These are phyloP conservation scores for Elsinoe perseae DNA, from an alignment of 2,329 filamentous ascomycete species.

Conservation along the genomic window DNA sequence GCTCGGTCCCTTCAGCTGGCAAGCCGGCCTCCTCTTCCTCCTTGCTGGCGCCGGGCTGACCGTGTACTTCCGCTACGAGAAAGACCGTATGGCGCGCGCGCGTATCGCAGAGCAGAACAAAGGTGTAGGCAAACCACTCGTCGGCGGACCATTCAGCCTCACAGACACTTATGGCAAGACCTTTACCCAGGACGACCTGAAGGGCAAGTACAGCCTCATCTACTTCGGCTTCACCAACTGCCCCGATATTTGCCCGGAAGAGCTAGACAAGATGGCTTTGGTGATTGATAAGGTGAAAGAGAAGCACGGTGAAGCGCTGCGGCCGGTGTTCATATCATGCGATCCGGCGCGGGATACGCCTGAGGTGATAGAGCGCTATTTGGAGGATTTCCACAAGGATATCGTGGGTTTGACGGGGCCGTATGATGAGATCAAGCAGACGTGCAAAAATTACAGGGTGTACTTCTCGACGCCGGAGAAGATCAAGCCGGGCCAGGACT, in stretches of 20 bases:
- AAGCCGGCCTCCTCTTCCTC: constrained; percentile 79
- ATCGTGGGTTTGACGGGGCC: constrained; percentile 86
- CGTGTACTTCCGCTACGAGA: constrained; percentile 89
- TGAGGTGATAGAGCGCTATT: constrained; percentile 72
- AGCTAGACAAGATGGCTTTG: constrained; percentile 97
- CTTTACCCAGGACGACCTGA: constrained; percentile 73
- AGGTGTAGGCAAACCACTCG: constrained; percentile 84
- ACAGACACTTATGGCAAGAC: constrained; percentile 71
- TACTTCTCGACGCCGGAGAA: constrained; percentile 91
- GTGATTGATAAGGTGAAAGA: constrained; percentile 68
- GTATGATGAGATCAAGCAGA: constrained; percentile 86
- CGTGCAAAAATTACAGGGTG: constrained; percentile 92
- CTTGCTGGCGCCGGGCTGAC: constrained; percentile 67
- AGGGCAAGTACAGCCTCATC: constrained; percentile 78
- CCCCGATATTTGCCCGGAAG: constrained; percentile 96
- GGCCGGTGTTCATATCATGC: constrained; percentile 89
- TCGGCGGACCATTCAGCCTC: constrained; percentile 78
- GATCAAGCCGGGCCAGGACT: constrained; percentile 89
- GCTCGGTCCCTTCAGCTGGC: constrained; percentile 76
- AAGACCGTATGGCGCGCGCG: constrained; percentile 81
- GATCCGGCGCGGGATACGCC: constrained; percentile 89
- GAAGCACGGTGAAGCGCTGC: constrained; percentile 46
- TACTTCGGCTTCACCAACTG: constrained; percentile 99
- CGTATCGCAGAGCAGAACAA: constrained; percentile 86
- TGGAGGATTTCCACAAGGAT: constrained; percentile 79